Evolutionary conservation across 345 rosid genomes (phyloP).

Genomic region (Brassica nigra): DNA sequence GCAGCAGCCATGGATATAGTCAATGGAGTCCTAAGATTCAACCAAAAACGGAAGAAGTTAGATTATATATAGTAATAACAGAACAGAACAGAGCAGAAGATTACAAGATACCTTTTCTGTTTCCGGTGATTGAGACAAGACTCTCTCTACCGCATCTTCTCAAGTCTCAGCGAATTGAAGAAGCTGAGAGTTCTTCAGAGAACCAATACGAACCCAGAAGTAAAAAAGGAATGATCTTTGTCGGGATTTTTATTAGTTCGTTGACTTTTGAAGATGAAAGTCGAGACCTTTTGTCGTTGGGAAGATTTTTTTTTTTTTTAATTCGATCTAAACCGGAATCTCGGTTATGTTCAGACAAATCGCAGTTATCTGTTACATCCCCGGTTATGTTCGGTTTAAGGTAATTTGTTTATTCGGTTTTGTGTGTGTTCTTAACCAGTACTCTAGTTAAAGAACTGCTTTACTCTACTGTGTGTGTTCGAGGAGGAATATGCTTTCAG

Average conservation of each 20-base stretch:
- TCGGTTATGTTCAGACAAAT: constrained; percentile 12
- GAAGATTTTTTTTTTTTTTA: background rate
- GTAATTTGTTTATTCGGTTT: background rate
- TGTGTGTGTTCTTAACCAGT: background rate
- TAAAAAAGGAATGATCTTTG: background rate
- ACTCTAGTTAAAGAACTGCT: background rate
- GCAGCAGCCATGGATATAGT: constrained; percentile 51
- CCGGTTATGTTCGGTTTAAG: constrained; percentile 26
- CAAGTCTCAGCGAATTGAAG: background rate
- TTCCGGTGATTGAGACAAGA: background rate
- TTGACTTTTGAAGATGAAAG: constrained; percentile 17
- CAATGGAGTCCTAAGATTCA: constrained; percentile 25
- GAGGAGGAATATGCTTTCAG: background rate
- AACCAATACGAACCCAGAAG: background rate
- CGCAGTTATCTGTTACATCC: background rate
- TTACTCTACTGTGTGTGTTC: no score
- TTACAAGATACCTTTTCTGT: background rate
- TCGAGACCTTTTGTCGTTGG: background rate
- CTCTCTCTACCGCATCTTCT: constrained; percentile 17
- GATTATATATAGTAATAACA: background rate
- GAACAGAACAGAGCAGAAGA: background rate
- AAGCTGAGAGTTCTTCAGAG: constrained; percentile 11
- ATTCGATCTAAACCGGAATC: constrained; percentile 3
- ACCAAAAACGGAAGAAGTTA: background rate
- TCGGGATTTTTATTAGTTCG: background rate